Percentiles rank a stretch among this genome's conserved stretches.
Conservation (phyloP, 768 basidiomycete genomes). For the Kwoniella heveanensis region DNA sequence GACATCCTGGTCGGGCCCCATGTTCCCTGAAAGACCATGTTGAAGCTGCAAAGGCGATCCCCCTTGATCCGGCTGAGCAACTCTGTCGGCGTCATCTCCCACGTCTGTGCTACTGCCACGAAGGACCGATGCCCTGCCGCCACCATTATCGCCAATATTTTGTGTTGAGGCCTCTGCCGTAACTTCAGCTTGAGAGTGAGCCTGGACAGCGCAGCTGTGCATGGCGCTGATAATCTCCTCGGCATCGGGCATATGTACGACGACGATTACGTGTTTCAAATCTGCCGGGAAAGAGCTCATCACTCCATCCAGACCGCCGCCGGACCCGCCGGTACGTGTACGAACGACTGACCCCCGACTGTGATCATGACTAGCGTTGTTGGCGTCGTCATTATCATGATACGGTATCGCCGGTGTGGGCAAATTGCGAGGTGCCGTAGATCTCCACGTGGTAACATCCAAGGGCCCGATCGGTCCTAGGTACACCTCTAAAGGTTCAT, state of each 20-base stretch:
- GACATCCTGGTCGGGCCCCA: too few species aligned
- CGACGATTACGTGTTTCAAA: constrained; percentile 69
- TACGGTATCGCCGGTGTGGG: constrained; percentile 11
- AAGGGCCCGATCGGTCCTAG: constrained; percentile 87
- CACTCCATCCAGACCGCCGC: background rate
- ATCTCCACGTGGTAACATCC: constrained; percentile 62
- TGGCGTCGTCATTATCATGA: background rate
- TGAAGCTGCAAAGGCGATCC: too few species aligned
- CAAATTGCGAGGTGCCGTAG: constrained; percentile 13
- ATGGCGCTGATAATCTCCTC: constrained; percentile 75
- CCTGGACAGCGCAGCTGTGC: constrained; percentile 69
- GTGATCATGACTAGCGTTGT: too few species aligned
- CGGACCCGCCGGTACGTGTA: too few species aligned
- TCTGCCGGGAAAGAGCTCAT: constrained; percentile 32
- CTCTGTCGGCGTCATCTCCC: too few species aligned
- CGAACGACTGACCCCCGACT: too few species aligned
- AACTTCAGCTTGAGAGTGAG: too few species aligned
- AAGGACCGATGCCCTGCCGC: too few species aligned
- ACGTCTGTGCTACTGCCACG: too few species aligned
- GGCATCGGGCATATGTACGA: constrained; percentile 80
- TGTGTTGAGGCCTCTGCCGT: background rate
- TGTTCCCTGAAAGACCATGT: too few species aligned
- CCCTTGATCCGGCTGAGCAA: too few species aligned
- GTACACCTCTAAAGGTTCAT: constrained; percentile 75
- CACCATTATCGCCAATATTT: background rate